Evolutionary conservation across 2,329 filamentous ascomycete species (phyloP).

Genomic region (Chrysoporthe austroafricana): DNA sequence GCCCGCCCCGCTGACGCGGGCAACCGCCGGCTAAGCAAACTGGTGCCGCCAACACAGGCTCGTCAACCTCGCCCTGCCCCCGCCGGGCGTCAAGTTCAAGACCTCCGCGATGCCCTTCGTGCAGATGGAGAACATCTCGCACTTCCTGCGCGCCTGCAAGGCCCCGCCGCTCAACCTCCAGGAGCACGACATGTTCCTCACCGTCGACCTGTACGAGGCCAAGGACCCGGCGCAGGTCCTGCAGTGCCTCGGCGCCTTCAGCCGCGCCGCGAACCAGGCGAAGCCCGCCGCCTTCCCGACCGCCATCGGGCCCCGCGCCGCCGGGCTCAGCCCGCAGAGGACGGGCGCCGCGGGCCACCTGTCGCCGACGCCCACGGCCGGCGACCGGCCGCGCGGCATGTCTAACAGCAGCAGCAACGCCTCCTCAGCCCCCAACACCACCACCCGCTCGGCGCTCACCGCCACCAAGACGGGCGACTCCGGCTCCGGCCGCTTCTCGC

Average conservation of each 20-base stretch:
- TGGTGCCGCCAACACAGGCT: conserved; percentile 57
- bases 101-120: conserved; percentile 95
- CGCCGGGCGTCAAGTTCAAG: conserved; percentile 86
- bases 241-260: conserved; percentile 91
- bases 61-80: conserved; percentile 76
- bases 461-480: conserved; percentile 59
- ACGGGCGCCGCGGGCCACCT: conserved; percentile 51
- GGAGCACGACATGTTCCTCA: conserved; percentile 94
- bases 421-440: conserved; percentile 54
- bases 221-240: conserved; percentile 97
- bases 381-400: conserved; percentile 49
- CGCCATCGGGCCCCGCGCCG: conserved; percentile 73
- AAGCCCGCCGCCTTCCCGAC: conserved; percentile 76
- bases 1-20: no score
- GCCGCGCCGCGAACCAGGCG: conserved; percentile 76
- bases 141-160: conserved; percentile 90
- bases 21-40: conserved; percentile 10
- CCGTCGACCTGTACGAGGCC: conserved; percentile 91
- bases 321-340: conserved; percentile 66
- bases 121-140: conserved; percentile 99
- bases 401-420: conserved; percentile 66
- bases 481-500: conserved; percentile 61
- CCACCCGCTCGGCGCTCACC: conserved; percentile 44
- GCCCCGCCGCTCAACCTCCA: conserved; percentile 82
- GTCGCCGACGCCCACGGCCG: conserved; percentile 52